These are phyloP conservation scores for Ophiostoma populinum DNA, from an alignment of 2,329 filamentous ascomycete species.

Conservation along the genomic window DNA sequence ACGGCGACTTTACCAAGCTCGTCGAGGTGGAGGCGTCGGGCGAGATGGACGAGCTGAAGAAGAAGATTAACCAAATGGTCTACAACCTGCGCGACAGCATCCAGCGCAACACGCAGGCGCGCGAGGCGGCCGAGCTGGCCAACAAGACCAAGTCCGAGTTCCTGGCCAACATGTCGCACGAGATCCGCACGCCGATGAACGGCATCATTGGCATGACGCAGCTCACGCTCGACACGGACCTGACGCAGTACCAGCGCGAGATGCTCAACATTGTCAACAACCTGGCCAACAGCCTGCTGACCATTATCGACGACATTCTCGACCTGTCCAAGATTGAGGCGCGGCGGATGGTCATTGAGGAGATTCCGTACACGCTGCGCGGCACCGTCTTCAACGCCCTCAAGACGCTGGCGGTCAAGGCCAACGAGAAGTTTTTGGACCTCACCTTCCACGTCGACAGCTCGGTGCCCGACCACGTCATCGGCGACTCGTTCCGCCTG, in stretches of 20 bases:
- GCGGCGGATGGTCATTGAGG: slow-evolving; percentile 94
- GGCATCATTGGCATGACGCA: slow-evolving; percentile 98
- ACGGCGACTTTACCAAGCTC: slow-evolving; percentile 91
- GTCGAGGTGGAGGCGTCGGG: slow-evolving; percentile 95
- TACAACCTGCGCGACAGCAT: slow-evolving; percentile 91
- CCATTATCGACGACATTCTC: slow-evolving; percentile 79
- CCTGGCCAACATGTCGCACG: slow-evolving; percentile 96
- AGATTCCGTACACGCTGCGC: slow-evolving; percentile 87
- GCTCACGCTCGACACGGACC: slow-evolving; percentile 80
- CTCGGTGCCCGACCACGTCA: slow-evolving; percentile 83
- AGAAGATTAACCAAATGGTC: slow-evolving; percentile 99
- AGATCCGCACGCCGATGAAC: slow-evolving; percentile 94
- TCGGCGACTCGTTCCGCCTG: slow-evolving; percentile 90
- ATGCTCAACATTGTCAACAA: slow-evolving; percentile 99
- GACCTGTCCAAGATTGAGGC: slow-evolving; percentile 76
- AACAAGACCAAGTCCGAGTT: slow-evolving; percentile 99
- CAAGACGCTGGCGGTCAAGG: slow-evolving; percentile 92
- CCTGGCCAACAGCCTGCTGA: slow-evolving; percentile 83
- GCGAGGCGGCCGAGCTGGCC: slow-evolving; percentile 81
- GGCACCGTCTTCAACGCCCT: slow-evolving; percentile 94
- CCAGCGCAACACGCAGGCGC: slow-evolving; percentile 85
- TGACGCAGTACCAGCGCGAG: slow-evolving; percentile 89
- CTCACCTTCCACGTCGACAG: slow-evolving; percentile 88
- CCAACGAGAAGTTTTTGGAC: slow-evolving; percentile 87
- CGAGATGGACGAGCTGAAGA: slow-evolving; percentile 97